Evolutionary conservation across 805 yeast species (phyloP).

Genomic region (Hermanozyma aechmeae): DNA sequence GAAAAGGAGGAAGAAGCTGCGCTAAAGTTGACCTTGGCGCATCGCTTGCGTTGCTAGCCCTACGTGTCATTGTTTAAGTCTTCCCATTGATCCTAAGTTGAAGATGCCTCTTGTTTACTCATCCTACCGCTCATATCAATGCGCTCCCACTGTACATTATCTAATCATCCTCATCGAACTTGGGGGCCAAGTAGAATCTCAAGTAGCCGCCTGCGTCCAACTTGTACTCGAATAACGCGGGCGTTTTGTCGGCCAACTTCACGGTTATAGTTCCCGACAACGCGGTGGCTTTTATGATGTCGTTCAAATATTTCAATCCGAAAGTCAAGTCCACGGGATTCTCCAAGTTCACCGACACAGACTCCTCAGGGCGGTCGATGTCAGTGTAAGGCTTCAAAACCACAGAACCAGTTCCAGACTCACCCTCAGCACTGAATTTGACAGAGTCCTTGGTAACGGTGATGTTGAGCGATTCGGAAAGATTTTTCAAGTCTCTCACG

Average conservation of each 20-base stretch:
- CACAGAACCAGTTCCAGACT: slow-evolving; percentile 80
- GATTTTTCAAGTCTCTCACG: slow-evolving; percentile 76
- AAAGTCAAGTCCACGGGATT: slow-evolving; percentile 84
- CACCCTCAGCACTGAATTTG: slow-evolving; percentile 85
- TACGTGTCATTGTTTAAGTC: no score
- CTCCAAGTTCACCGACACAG: slow-evolving; percentile 67
- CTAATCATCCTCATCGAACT: slow-evolving; percentile 86
- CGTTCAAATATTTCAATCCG: slow-evolving; percentile 84
- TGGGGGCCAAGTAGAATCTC: slow-evolving; percentile 95
- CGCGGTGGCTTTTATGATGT: slow-evolving; percentile 85
- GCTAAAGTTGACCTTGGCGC: no score
- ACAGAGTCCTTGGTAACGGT: slow-evolving; percentile 87
- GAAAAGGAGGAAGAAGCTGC: no score
- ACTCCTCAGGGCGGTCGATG: slow-evolving; percentile 69
- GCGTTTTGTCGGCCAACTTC: slow-evolving; percentile 82
- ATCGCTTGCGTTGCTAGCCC: no score
- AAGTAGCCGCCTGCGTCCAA: slow-evolving; percentile 80
- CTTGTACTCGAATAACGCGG: slow-evolving; percentile 89
- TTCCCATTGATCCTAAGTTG: no score
- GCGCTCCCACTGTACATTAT: no score
- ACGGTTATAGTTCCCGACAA: slow-evolving; percentile 71
- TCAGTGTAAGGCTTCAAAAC: slow-evolving; percentile 78
- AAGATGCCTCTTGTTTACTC: no score
- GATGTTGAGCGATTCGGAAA: slow-evolving; percentile 82
- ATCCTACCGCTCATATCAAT: no score